Conservation (phyloP, 805 yeast genomes). For the Ogataea paraovalis region DNA sequence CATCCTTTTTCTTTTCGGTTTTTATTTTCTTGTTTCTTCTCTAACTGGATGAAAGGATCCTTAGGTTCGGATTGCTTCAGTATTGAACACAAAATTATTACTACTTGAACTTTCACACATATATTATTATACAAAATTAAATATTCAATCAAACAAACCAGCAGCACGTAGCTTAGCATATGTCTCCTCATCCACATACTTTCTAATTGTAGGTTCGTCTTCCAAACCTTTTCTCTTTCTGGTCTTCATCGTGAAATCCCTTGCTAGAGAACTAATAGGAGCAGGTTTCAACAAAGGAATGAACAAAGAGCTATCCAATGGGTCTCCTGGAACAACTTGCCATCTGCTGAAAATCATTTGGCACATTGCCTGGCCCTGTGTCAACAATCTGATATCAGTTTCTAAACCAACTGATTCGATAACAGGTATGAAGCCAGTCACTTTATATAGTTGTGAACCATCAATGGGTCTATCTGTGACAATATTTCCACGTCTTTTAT, state of each 20-base stretch:
- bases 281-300: slow-evolving; percentile 78
- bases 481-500: slow-evolving; percentile 66
- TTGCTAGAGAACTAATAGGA: slow-evolving; percentile 60
- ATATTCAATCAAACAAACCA: slow-evolving; percentile 13
- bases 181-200: slow-evolving; percentile 62
- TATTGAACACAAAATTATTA: too few species aligned
- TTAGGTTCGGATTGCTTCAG: not conserved
- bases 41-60: too few species aligned
- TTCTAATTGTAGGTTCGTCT: slow-evolving; percentile 63
- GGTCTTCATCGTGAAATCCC: slow-evolving; percentile 88
- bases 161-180: slow-evolving; percentile 42
- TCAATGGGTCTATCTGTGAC: slow-evolving; percentile 49
- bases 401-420: slow-evolving; percentile 90
- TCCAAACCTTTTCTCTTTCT: slow-evolving; percentile 82
- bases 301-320: slow-evolving; percentile 60
- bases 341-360: slow-evolving; percentile 64
- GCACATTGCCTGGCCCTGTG: slow-evolving; percentile 77
- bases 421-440: slow-evolving; percentile 72
- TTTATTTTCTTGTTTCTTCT: too few species aligned
- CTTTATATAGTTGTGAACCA: slow-evolving; percentile 64
- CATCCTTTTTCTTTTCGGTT: too few species aligned
- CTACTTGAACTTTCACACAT: too few species aligned
- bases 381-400: slow-evolving; percentile 72
- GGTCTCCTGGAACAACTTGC: slow-evolving; percentile 87
- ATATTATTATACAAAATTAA: too few species aligned